Conservation (phyloP, 306 rosid species). For the Rosa multiflora region DNA sequence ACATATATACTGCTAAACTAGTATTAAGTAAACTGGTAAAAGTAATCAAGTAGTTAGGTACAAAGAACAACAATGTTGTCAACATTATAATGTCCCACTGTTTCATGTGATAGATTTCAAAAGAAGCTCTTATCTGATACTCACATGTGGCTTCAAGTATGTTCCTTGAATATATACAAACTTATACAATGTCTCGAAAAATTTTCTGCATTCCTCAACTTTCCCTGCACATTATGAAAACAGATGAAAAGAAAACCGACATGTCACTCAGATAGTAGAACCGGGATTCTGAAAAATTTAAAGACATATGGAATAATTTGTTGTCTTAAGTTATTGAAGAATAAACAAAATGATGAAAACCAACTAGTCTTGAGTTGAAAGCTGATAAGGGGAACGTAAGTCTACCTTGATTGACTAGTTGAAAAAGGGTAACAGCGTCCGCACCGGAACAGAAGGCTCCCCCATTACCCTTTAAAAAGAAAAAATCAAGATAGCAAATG, state of each 20-base stretch:
- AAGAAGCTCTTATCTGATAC: conserved; percentile 23
- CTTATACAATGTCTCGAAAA: conserved; percentile 69
- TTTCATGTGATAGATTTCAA: background rate
- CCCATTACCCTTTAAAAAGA: conserved; percentile 77
- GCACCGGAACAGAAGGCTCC: conserved; percentile 87
- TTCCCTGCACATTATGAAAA: conserved; percentile 54
- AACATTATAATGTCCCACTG: background rate
- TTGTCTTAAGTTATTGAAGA: background rate
- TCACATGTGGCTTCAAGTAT: conserved; percentile 90
- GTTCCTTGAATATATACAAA: conserved; percentile 91
- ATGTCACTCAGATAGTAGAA: background rate
- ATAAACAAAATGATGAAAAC: background rate
- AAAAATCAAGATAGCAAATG: conserved; percentile 32
- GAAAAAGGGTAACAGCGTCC: conserved; percentile 73
- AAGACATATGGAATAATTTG: background rate
- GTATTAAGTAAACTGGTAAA: background rate
- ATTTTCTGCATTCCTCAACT: conserved; percentile 62
- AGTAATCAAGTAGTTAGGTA: background rate
- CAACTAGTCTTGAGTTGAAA: background rate
- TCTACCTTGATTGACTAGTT: conserved; percentile 60
- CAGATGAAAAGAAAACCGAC: conserved; percentile 17
- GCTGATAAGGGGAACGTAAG: background rate
- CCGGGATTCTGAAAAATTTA: background rate
- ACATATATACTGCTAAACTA: background rate
- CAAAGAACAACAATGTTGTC: background rate